phyloP scores from a whole-genome alignment of 148 eudicot species.

The Rhododendron ferrugineum region DNA sequence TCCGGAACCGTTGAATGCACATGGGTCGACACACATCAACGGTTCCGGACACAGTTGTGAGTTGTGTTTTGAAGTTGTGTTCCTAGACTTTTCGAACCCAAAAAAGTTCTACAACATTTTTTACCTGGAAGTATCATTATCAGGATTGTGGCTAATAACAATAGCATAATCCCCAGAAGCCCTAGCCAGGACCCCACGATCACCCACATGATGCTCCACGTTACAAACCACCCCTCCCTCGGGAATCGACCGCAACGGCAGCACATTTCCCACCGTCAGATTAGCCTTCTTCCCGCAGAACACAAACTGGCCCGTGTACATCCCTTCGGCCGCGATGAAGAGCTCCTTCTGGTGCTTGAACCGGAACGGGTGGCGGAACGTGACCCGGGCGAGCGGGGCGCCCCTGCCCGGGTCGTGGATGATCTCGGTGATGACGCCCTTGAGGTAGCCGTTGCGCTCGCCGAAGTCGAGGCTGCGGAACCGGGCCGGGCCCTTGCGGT shows the following conservation, averaged over 20 bases:
- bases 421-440: slow-evolving; percentile 19
- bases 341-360: slow-evolving; percentile 26
- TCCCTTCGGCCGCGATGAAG: slow-evolving; percentile 21
- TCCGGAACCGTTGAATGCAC: too few species aligned
- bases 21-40: too few species aligned
- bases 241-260: slow-evolving; percentile 13
- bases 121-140: slow-evolving; percentile 19
- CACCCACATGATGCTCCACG: slow-evolving; percentile 24
- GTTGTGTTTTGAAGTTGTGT: too few species aligned
- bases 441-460: slow-evolving; percentile 21
- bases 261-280: slow-evolving; percentile 16
- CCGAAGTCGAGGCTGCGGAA: slow-evolving; percentile 15
- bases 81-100: too few species aligned
- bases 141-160: slow-evolving; percentile 22
- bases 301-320: slow-evolving; percentile 18
- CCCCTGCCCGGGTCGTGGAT: slow-evolving; percentile 20
- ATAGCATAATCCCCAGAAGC: slow-evolving; percentile 20
- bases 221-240: slow-evolving; percentile 22
- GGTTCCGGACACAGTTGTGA: too few species aligned
- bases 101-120: neutral
- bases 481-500: slow-evolving; percentile 19
- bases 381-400: slow-evolving; percentile 16
- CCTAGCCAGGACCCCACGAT: slow-evolving; percentile 22
- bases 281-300: slow-evolving; percentile 17
- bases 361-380: neutral